Evolutionary conservation across 2,329 filamentous ascomycete genomes (phyloP), one percentile per base, ranked within the genome.

Genomic region (Teratosphaeria nubilosa): DNA sequence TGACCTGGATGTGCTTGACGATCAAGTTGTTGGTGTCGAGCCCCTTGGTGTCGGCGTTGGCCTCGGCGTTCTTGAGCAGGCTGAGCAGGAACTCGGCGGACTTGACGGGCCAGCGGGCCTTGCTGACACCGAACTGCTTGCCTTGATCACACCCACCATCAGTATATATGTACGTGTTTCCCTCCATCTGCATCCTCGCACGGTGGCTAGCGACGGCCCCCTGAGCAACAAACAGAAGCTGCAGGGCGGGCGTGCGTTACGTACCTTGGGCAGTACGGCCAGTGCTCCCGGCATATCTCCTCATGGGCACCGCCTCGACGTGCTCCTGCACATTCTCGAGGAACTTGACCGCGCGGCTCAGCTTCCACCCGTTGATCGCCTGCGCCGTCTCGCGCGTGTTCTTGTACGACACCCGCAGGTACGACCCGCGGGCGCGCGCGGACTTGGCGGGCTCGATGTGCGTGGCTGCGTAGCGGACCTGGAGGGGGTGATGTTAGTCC

Each of bases 1-100:
- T 99, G 85, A 99, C 94, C 84, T 99, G 94, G 82, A 99, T 99
- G 88, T 96, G 95, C 90, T 96, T 96, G 82, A 99, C 89, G 76
- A 97, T 81, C 76, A 99, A 84, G 85, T 95, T 95, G 81, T 86
- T 87, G 76, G 91, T 97, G 81, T 99, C 91, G 74, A 96, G 90
- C 74, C 91, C 91, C 85, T 96, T 96, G 78, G 89, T 88, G 73
- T 96, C 91, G 77, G 91, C 91, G 80, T 96, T 96, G 82, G 91
- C 86, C 84, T 95, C 91, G 69, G 91, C 91, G 81, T 96, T 96
- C 86, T 91, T 94, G 73, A 99, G 89, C 73, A 99, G 90, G 76
- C 88, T 89, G 79, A 96, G 86, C 66, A 99, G 85, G 85, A 95
- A 96, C 83, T 96, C 87, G 79, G 95, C 95, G 63, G 91, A 96